A percentile compares a stretch with the other conserved stretches of the same genome.
Evolutionary conservation across 208 protist genomes (phyloP).

Genomic region (Zelonia costaricensis): DNA sequence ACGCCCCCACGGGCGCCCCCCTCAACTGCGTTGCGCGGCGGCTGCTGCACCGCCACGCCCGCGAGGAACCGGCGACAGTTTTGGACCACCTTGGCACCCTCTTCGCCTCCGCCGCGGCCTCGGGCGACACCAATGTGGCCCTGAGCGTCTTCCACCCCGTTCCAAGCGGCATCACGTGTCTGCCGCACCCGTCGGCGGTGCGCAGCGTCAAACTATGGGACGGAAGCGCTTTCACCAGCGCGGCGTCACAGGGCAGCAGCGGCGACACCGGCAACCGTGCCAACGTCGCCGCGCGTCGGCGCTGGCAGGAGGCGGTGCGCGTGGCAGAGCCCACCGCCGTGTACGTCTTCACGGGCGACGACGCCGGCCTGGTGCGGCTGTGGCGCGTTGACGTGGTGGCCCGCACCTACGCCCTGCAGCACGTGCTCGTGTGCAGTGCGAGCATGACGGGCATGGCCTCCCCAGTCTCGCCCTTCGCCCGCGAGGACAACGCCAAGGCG

Average conservation of each 20-base stretch:
- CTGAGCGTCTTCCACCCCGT: conserved; percentile 70
- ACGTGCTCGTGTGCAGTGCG: conserved; percentile 58
- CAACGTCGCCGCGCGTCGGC: conserved; percentile 1
- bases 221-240: conserved; percentile 35
- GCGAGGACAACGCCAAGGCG: conserved; percentile 34
- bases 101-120: conserved; percentile 41
- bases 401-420: conserved; percentile 36
- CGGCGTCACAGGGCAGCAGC: background rate
- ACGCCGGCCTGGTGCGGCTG: conserved; percentile 57
- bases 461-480: conserved; percentile 38
- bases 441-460: conserved; percentile 33
- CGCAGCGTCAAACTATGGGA: conserved; percentile 74
- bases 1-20: background rate
- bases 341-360: conserved; percentile 77
- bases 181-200: conserved; percentile 50
- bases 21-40: conserved; percentile 48
- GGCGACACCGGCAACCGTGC: background rate
- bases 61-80: conserved; percentile 49
- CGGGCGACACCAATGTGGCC: conserved; percentile 39
- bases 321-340: conserved; percentile 44
- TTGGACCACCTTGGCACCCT: conserved; percentile 55
- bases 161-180: conserved; percentile 31
- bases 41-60: conserved; percentile 62
- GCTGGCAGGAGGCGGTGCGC: conserved; percentile 18
- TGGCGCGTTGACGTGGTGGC: conserved; percentile 70